Percentiles rank a stretch among this genome's conserved stretches.
Evolutionary conservation across 23 red algal genomes (phyloP).

Genomic region (Gracilariopsis chorda): DNA sequence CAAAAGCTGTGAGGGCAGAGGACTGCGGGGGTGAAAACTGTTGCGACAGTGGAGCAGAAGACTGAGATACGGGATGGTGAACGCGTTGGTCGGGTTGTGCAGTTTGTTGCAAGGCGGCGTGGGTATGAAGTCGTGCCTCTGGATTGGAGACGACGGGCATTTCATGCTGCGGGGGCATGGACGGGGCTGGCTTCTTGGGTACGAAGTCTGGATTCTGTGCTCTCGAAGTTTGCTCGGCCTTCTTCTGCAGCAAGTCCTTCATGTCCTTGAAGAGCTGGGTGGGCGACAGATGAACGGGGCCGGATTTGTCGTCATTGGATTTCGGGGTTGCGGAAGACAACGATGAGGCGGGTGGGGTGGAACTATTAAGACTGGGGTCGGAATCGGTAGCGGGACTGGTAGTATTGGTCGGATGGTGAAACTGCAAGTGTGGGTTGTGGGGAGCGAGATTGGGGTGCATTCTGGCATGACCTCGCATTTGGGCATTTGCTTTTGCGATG

Average conservation of each 20-base stretch:
- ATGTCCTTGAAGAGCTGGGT: constrained; percentile 46
- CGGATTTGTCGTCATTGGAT: not conserved
- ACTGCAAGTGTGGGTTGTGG: too few species aligned
- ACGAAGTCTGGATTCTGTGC: not conserved
- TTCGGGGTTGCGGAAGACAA: not conserved
- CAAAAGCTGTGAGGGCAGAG: not conserved
- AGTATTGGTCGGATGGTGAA: not conserved
- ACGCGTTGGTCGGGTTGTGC: not conserved
- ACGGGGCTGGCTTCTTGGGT: not conserved
- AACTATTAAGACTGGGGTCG: not conserved
- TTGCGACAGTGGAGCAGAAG: not conserved
- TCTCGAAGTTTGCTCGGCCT: not conserved
- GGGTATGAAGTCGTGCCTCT: not conserved
- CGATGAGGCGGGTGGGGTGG: not conserved
- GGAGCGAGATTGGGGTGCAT: not conserved
- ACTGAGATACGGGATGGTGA: not conserved
- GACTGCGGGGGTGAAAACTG: not conserved
- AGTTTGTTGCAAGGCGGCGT: not conserved
- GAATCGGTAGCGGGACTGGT: not conserved
- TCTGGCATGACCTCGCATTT: not conserved
- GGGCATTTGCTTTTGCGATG: not conserved
- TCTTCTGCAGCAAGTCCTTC: constrained; percentile 62
- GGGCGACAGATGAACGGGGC: constrained; percentile 19
- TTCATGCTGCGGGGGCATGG: not conserved
- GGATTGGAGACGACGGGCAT: not conserved